Evolutionary conservation across 352 stramenopile genomes (phyloP), one percentile per base, ranked within the genome.

Genomic region (Phytophthora sojae): DNA sequence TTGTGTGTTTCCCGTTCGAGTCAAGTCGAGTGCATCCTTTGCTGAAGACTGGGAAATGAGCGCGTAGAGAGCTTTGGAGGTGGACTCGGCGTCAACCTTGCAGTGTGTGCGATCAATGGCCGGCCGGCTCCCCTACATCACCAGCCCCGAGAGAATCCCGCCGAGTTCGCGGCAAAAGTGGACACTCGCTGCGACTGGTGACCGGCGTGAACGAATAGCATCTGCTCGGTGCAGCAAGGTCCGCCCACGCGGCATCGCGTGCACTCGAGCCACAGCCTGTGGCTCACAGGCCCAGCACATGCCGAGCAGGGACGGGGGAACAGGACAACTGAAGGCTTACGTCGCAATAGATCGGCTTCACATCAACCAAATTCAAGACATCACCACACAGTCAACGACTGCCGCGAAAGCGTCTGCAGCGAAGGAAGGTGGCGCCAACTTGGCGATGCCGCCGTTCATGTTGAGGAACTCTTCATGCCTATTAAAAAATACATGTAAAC

Each of bases 21-120:
- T 76, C 69, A 76, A 76, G 30, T 76, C 64, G 25, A 69, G 29
- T 66, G 47, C 37, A 64, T 30, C 57, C 47, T 57, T 60, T 35
- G 32, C 37, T 26, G 15, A 51, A 50, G 30, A 6, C 47, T 53
- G n/a, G 6, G 17, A 12, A 21, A 14, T 53, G 47, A 21, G 29
- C 7, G n/a, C 47, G 47, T n/a, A 44, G 35, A 44, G 35, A 44
- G 12, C 12, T 44, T 44, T 15, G 11, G 4, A 44, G 35, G 35
- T 15, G 35, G 35, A 42, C 35, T 42, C 14, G 35, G 14, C 35
- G 15, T 17, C 12, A 6, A 44, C 15, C 29, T 32, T 32, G 29
- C 29, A 51, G 17, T 12, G 15, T 19, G 3, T 51, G 12, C 47
- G 21, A 25, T 53, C 1, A 1, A 19, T 17, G n/a, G 9, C 8